Conservation (phyloP, 31 red algal genomes). For the Pterothamnion heteromorphum region DNA sequence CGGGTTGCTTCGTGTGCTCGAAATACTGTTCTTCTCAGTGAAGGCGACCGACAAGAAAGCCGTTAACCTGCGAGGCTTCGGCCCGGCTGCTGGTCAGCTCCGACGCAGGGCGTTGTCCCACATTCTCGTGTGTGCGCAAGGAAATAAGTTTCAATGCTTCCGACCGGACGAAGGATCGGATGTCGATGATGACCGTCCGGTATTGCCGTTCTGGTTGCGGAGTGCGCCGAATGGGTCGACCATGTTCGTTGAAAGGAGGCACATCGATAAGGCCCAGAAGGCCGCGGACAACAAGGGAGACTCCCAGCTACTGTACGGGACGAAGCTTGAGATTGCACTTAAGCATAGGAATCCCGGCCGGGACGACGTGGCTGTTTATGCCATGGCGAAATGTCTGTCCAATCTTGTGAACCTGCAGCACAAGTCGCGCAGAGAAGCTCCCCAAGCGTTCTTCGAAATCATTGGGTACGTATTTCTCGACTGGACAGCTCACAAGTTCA, state of each 20-base stretch:
- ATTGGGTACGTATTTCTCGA: neutral
- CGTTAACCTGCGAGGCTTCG: neutral
- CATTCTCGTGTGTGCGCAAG: neutral
- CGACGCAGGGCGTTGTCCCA: neutral
- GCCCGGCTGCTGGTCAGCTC: neutral
- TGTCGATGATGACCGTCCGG: neutral
- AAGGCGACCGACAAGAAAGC: neutral
- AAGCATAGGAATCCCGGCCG: neutral
- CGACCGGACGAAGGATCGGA: neutral
- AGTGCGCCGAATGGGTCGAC: neutral
- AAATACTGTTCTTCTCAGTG: neutral
- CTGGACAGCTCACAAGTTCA: neutral
- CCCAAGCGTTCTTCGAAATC: too few species aligned
- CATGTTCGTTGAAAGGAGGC: neutral
- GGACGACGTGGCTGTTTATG: neutral
- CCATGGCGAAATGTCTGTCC: neutral
- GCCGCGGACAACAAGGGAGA: neutral
- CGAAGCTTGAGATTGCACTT: neutral
- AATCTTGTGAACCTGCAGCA: neutral
- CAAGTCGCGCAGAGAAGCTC: too few species aligned
- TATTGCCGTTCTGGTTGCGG: neutral
- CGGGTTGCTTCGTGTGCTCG: neutral
- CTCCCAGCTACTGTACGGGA: neutral
- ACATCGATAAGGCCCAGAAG: neutral
- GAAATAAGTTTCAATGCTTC: neutral